Evolutionary conservation across 1,284 basidiomycete species (phyloP), one percentile per base, ranked within the genome.

Genomic region (Ceratobasidium sp.): DNA sequence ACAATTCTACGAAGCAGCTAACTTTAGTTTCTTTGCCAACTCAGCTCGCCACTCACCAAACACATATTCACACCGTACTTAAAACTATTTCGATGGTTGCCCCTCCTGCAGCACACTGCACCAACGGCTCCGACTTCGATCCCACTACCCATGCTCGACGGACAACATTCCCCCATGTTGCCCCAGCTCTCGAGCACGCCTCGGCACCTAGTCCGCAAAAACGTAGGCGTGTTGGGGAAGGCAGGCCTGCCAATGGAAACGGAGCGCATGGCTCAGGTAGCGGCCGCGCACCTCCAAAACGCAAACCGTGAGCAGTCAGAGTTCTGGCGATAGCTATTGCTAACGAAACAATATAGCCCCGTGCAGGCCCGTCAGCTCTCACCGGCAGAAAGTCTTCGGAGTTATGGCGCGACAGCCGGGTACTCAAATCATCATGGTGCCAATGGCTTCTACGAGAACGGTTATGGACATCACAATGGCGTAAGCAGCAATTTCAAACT

Each of bases 101-200:
- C 13, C 71, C 71, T 17, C 58, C 71, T n/a, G 86, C 90, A 82
- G 85, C 88, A 79, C 82, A 93, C 20, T 83, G 82, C 33, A 82
- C 82, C 0, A 82, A 84, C 78, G 83, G 84, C n/a, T 91, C 92
- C 28, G 87, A 87, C 49, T 91, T 93, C 80, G 91, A 94, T 80
- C 80, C 87, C 2, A 85, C 88, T 58, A 84, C 86, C 77, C 85
- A 92, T 69, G 88, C 87, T 80, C 86, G 90, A 68, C 89, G 86
- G 80, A 94, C 93, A 8, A 86, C 88, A 7, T 94, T 91, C 82
- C 93, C 93, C 1, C 92, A 90, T 83, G 90, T 90, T 79, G 89
- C 91, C 37, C 85, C 89, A 42, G 87, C 58, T 37, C 71, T 58
- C 23, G 71, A 74, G 26, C 56, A 74, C 45, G 47, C 35, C 33